Conservation (phyloP, 2,329 filamentous ascomycete species). For the Diaporthe sp. region DNA sequence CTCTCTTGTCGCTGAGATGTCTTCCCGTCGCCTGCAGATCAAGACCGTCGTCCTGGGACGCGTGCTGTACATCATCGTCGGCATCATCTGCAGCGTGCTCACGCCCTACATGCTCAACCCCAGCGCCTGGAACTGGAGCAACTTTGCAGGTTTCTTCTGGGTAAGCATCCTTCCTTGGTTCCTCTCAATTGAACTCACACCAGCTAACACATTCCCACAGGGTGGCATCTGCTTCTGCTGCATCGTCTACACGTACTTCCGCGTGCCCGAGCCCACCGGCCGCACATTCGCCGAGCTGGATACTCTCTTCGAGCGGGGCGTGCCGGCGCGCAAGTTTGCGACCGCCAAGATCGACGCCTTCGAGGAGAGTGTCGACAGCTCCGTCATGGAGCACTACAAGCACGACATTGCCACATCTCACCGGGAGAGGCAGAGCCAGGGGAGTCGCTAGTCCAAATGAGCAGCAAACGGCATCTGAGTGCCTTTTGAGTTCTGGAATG, state of each 20-base stretch:
- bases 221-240: slow-evolving; percentile 83
- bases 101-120: slow-evolving; percentile 96
- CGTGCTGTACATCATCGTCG: slow-evolving; percentile 84
- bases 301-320: slow-evolving; percentile 80
- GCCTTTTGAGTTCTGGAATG: neutral
- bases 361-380: slow-evolving; percentile 61
- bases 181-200: slow-evolving; percentile 31
- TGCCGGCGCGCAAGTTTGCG: slow-evolving; percentile 81
- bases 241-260: slow-evolving; percentile 85
- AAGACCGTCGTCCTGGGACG: slow-evolving; percentile 92
- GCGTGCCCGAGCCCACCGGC: slow-evolving; percentile 83
- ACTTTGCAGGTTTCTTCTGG: slow-evolving; percentile 92
- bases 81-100: slow-evolving; percentile 83
- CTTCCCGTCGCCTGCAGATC: slow-evolving; percentile 85
- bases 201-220: slow-evolving; percentile 48
- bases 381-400: slow-evolving; percentile 63
- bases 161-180: slow-evolving; percentile 49
- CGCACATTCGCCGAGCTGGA: slow-evolving; percentile 90
- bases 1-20: slow-evolving; percentile 87
- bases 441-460: slow-evolving; percentile 12
- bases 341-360: slow-evolving; percentile 69
- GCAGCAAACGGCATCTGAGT: neutral
- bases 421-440: slow-evolving; percentile 43
- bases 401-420: slow-evolving; percentile 51
- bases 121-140: slow-evolving; percentile 86